Evolutionary conservation across 257 asterid species (phyloP), one percentile per base, ranked within the genome.

Genomic region (Przewalskia tangutica): DNA sequence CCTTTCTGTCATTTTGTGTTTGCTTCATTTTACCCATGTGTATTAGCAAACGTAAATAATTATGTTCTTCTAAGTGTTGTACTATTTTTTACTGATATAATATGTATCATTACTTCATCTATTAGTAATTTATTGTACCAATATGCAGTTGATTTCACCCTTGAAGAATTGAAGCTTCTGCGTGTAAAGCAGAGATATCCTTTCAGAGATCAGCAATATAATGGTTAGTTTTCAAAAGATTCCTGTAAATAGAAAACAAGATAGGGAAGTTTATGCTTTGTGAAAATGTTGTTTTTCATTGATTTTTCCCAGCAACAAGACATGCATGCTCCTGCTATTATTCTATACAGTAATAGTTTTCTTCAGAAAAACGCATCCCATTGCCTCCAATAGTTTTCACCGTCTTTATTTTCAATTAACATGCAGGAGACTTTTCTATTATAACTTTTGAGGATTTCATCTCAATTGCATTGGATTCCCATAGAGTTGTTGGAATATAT

Each of bases 401-500:
- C 7, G 34, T 14, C 3, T 56, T 48, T 20, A 42, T 23, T 44
- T 32, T 71, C 54, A 40, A 14, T 78, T 70, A 58, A 36, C 48
- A 16, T 84, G 92, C 97, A 96, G 99, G 98, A 82, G 85, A 92
- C 64, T 96, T 89, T 86, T 77, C 97, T 13, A 92, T 96, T 6
- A 90, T 94, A 84, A 94, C 98, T 23, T 93, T 96, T 87, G 97
- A 96, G 79, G 97, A 96, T 85, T 96, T 85, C 82, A 90, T 94
- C 82, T 88, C 94, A 36, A 91, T 96, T 81, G 98, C 99, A 54
- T 82, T 94, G 87, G 97, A 89, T 84, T 94, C 99, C 62, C 92
- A 92, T 17, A 85, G 98, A 89, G 90, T 92, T 14, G 99, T 96
- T 32, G 98, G 99, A 81, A 93, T 96, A 84, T 96, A 96, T 90